A percentile compares a stretch with the other conserved stretches of the same genome.
Evolutionary conservation across 352 stramenopile species (phyloP).

Genomic region (Vaucheria bursata): DNA sequence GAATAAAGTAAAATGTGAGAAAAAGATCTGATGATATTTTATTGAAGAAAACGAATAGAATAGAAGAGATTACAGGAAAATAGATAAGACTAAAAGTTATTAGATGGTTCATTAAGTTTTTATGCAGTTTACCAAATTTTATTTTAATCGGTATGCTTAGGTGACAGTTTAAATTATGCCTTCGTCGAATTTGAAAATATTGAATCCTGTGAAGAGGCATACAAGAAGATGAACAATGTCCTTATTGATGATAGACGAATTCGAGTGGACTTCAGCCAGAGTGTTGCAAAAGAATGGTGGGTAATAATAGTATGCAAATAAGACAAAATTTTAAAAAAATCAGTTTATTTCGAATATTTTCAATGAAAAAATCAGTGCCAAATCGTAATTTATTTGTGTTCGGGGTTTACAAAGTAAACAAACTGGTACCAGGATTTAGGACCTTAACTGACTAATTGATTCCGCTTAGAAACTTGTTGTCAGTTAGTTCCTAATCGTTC

Average conservation of each 20-base stretch:
- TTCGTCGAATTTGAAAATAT: constrained; percentile 96
- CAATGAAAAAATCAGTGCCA: neutral
- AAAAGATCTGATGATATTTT: too few species aligned
- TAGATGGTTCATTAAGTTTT: too few species aligned
- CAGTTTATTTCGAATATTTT: neutral
- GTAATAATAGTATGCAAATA: too few species aligned
- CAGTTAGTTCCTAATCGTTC: too few species aligned
- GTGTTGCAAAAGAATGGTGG: constrained; percentile 89
- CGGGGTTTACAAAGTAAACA: neutral
- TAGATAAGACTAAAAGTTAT: too few species aligned
- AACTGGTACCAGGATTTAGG: neutral
- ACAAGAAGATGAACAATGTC: constrained; percentile 99
- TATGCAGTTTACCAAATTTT: too few species aligned
- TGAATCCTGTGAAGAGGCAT: constrained; percentile 79
- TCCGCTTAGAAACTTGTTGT: too few species aligned
- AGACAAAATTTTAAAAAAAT: neutral
- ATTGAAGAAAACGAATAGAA: too few species aligned
- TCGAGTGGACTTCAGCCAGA: constrained; percentile 94
- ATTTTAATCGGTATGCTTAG: too few species aligned
- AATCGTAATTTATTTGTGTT: neutral
- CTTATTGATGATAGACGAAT: constrained; percentile 93
- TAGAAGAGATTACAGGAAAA: too few species aligned
- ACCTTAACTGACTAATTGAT: neutral
- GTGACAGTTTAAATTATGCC: constrained; percentile 90
- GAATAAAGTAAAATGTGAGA: too few species aligned